Percentiles rank a stretch among this genome's conserved stretches.
phyloP scores from a whole-genome alignment of 441 rosid genomes.

The Monsonia emarginata region DNA sequence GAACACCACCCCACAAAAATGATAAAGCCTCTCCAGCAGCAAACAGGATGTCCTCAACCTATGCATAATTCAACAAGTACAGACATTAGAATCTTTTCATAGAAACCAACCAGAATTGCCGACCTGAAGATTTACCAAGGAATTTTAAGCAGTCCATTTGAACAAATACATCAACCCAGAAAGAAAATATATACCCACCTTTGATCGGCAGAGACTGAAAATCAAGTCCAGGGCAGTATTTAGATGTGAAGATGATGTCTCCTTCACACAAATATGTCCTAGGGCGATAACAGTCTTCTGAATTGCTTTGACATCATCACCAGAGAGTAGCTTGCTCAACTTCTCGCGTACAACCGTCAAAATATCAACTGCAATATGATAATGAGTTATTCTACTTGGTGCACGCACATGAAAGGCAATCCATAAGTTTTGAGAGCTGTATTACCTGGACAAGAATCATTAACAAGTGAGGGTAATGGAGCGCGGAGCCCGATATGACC shows the following conservation, averaged over 20 bases:
- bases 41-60: conserved; percentile 91
- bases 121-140: neutral
- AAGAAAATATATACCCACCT: conserved; percentile 39
- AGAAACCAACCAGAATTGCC: conserved; percentile 8
- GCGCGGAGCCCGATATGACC: conserved; percentile 83
- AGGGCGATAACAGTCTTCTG: conserved; percentile 73
- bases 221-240: conserved; percentile 65
- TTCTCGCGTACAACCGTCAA: conserved; percentile 54
- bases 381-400: conserved; percentile 13
- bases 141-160: conserved; percentile 3
- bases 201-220: conserved; percentile 77
- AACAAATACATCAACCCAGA: conserved; percentile 1
- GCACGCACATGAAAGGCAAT: conserved; percentile 12
- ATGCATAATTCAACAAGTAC: conserved; percentile 22
- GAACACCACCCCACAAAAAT: conserved; percentile 89
- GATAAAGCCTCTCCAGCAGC: conserved; percentile 96
- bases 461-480: conserved; percentile 49
- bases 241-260: conserved; percentile 56
- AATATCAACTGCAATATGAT: conserved; percentile 47
- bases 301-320: conserved; percentile 75
- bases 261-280: conserved; percentile 75
- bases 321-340: conserved; percentile 66
- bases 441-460: conserved; percentile 59
- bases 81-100: conserved; percentile 15
- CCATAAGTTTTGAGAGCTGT: conserved; percentile 10